Evolutionary conservation across 2,329 filamentous ascomycete species (phyloP).

Genomic region (Gyromitra esculenta): DNA sequence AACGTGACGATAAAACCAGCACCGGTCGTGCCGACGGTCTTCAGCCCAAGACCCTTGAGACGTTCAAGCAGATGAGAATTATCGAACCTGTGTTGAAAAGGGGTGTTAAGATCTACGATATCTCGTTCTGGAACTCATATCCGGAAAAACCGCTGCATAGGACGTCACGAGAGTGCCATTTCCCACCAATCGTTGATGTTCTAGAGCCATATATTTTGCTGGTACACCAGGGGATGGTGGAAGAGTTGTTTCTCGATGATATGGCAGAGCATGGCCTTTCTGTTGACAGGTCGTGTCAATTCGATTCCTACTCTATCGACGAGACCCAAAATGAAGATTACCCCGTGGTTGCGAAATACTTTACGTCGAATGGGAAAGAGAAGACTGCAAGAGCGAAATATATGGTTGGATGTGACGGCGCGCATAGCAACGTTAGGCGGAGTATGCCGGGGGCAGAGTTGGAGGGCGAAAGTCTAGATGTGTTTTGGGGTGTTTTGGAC

Average conservation of each 20-base stretch:
- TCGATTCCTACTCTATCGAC: conserved; percentile 66
- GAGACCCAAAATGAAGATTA: conserved; percentile 57
- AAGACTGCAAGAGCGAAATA: conserved; percentile 69
- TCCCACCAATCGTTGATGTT: conserved; percentile 69
- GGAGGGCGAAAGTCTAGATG: conserved; percentile 65
- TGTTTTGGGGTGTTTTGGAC: conserved; percentile 77
- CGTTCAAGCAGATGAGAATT: conserved; percentile 76
- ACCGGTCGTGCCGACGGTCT: conserved; percentile 77
- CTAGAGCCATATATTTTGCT: conserved; percentile 67
- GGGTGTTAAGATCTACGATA: conserved; percentile 77
- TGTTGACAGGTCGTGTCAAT: conserved; percentile 72
- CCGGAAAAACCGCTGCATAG: conserved; percentile 67
- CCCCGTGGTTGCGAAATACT: conserved; percentile 61
- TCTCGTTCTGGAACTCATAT: conserved; percentile 74
- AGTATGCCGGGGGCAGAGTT: conserved; percentile 67
- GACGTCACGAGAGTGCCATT: conserved; percentile 74
- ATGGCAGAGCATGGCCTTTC: conserved; percentile 71
- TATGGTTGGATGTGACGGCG: conserved; percentile 77
- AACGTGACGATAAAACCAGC: conserved; percentile 73
- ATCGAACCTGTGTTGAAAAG: conserved; percentile 73
- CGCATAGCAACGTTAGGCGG: conserved; percentile 75
- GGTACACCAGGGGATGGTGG: conserved; percentile 78
- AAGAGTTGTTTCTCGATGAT: conserved; percentile 75
- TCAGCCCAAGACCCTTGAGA: conserved; percentile 82
- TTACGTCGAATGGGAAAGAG: conserved; percentile 60